Conservation (phyloP, 2,329 filamentous ascomycete species). For the Fusarium illudens region DNA sequence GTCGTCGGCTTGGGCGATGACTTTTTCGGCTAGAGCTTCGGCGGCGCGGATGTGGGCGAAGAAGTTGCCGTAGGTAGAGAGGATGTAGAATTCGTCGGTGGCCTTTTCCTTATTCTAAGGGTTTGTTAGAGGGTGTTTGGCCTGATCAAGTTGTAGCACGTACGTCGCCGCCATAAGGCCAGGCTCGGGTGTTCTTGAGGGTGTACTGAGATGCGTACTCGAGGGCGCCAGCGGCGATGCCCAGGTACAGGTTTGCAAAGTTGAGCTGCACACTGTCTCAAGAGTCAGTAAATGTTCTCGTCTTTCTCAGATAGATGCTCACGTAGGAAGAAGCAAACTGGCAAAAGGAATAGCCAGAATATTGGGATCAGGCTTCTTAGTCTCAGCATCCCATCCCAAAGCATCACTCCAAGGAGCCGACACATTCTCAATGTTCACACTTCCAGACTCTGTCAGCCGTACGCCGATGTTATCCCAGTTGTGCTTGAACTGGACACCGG, state of each 20-base stretch:
- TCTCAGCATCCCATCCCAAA: constrained; percentile 64
- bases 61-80: constrained; percentile 71
- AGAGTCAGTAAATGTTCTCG: neutral
- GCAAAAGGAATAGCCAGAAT: constrained; percentile 63
- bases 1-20: constrained; percentile 57
- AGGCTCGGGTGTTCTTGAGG: constrained; percentile 63
- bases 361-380: constrained; percentile 59
- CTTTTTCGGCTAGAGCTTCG: constrained; percentile 65
- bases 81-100: constrained; percentile 71
- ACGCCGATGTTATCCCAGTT: constrained; percentile 74
- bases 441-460: constrained; percentile 69
- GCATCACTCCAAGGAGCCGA: constrained; percentile 67
- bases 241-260: constrained; percentile 73
- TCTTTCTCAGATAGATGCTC: constrained; percentile 15
- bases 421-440: constrained; percentile 67
- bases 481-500: constrained; percentile 64
- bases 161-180: constrained; percentile 70
- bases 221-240: constrained; percentile 68
- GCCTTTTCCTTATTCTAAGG: constrained; percentile 60
- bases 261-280: constrained; percentile 64
- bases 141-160: constrained; percentile 28
- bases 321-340: constrained; percentile 67
- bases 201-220: constrained; percentile 66
- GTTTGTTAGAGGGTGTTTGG: accelerated
- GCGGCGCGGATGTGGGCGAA: constrained; percentile 69